phyloP scores from a whole-genome alignment of 2,329 filamentous ascomycete genomes.

The Cyanodermella asteris region DNA sequence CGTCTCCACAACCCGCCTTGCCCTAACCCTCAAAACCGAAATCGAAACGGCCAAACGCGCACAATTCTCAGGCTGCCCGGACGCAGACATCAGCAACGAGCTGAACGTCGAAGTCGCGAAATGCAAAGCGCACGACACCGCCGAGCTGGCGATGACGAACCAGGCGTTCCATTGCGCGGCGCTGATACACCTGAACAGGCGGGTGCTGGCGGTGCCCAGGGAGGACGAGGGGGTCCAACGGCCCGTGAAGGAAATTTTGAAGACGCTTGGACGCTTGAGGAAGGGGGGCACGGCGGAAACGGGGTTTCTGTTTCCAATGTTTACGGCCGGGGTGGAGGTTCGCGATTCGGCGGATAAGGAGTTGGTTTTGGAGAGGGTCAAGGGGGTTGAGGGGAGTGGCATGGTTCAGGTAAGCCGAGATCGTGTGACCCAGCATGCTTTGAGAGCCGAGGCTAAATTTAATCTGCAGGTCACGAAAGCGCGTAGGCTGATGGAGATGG shows the following conservation, averaged over 20 bases:
- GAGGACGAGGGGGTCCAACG: constrained; percentile 38
- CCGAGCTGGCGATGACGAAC: constrained; percentile 50
- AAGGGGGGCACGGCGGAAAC: constrained; percentile 49
- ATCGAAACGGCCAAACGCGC: constrained; percentile 36
- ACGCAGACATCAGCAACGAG: constrained; percentile 12
- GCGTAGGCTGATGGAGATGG: constrained; percentile 41
- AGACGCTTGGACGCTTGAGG: constrained; percentile 38
- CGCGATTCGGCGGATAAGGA: constrained; percentile 29
- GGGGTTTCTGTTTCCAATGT: constrained; percentile 59
- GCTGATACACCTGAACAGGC: constrained; percentile 51
- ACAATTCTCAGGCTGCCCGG: constrained; percentile 17
- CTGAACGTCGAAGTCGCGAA: constrained; percentile 25
- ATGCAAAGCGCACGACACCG: too few relatives aligned
- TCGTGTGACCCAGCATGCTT: too few relatives aligned
- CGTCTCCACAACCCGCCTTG: constrained; percentile 31
- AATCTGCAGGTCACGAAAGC: constrained; percentile 32
- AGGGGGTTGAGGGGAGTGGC: constrained; percentile 47
- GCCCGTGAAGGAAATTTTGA: constrained; percentile 40
- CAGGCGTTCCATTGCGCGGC: constrained; percentile 63
- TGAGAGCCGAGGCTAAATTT: too few relatives aligned
- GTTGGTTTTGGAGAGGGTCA: constrained; percentile 43
- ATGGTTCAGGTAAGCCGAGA: constrained; percentile 58
- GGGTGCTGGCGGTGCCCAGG: constrained; percentile 42
- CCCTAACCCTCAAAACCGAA: constrained; percentile 37
- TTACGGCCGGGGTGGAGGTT: constrained; percentile 61